Evolutionary conservation across 495 filamentous ascomycete genomes (phyloP).

Genomic region (Cairneyella variabilis): DNA sequence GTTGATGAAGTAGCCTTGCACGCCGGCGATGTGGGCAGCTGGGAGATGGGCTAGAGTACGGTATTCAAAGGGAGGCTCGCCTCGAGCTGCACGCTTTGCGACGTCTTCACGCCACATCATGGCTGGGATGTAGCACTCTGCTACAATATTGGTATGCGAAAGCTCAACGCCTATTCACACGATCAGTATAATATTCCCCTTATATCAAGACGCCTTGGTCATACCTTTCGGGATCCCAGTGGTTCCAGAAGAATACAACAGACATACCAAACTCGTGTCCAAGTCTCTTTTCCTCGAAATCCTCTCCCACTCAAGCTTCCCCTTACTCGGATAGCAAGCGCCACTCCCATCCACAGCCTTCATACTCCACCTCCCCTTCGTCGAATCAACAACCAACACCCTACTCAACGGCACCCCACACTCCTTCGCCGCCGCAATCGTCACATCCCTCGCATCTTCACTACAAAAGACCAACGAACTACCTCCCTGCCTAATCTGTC

Average conservation of each 20-base stretch:
- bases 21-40: slow-evolving; percentile 44
- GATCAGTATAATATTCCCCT: neutral
- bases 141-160: slow-evolving; percentile 73
- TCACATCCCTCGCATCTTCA: slow-evolving; percentile 41
- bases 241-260: slow-evolving; percentile 62
- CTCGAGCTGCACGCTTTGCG: slow-evolving; percentile 45
- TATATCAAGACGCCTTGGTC: neutral
- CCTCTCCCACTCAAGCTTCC: slow-evolving; percentile 11
- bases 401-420: slow-evolving; percentile 60
- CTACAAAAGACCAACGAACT: slow-evolving; percentile 26
- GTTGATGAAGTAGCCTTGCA: slow-evolving; percentile 56
- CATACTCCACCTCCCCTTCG: slow-evolving; percentile 65
- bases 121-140: slow-evolving; percentile 26
- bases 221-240: slow-evolving; percentile 31
- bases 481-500: slow-evolving; percentile 33
- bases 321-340: neutral
- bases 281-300: slow-evolving; percentile 41
- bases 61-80: slow-evolving; percentile 25
- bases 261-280: slow-evolving; percentile 54
- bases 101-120: slow-evolving; percentile 49
- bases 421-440: slow-evolving; percentile 59
- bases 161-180: slow-evolving; percentile 60
- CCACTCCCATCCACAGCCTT: slow-evolving; percentile 32
- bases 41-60: slow-evolving; percentile 49
- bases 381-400: slow-evolving; percentile 73